Evolutionary conservation across 2,329 filamentous ascomycete species (phyloP).

Genomic region (Xylaria sp.): DNA sequence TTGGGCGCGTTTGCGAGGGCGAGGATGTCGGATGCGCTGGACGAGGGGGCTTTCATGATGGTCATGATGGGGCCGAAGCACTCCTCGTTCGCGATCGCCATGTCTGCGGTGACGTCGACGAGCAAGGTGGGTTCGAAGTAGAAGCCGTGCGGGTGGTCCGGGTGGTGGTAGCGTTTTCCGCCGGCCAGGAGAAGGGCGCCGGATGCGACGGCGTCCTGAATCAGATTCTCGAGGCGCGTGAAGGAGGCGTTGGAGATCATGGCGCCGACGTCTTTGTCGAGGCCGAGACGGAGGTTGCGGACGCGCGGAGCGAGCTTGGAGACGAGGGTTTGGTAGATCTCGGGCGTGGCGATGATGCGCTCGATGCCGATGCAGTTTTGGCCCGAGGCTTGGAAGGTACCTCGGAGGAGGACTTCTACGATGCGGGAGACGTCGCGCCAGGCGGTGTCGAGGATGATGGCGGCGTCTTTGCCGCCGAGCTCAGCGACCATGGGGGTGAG

Average conservation of each 20-base stretch:
- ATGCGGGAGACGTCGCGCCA: constrained; percentile 62
- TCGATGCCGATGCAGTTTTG: constrained; percentile 99
- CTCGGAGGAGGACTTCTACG: constrained; percentile 77
- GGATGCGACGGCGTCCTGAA: constrained; percentile 68
- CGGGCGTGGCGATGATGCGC: constrained; percentile 74
- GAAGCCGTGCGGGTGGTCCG: constrained; percentile 69
- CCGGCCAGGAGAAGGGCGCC: constrained; percentile 80
- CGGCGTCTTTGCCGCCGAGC: constrained; percentile 91
- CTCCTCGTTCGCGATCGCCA: constrained; percentile 85
- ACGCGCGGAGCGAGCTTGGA: constrained; percentile 68
- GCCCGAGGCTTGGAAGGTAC: constrained; percentile 89
- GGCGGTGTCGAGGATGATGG: constrained; percentile 79
- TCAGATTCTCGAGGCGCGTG: constrained; percentile 66
- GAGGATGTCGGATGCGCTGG: constrained; percentile 59
- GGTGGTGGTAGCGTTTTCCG: constrained; percentile 66
- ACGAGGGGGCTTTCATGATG: constrained; percentile 67
- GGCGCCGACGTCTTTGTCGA: constrained; percentile 76
- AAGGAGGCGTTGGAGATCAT: constrained; percentile 80
- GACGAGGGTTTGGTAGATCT: constrained; percentile 69
- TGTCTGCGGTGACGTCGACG: constrained; percentile 77
- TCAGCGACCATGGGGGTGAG: constrained; percentile 89
- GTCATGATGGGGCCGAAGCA: constrained; percentile 91
- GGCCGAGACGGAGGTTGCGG: constrained; percentile 68
- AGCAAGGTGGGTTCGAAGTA: constrained; percentile 92
- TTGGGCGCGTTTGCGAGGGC: constrained; percentile 73